Conservation (phyloP, 176 grass and related monocot species). For the Saccharum spontaneum region DNA sequence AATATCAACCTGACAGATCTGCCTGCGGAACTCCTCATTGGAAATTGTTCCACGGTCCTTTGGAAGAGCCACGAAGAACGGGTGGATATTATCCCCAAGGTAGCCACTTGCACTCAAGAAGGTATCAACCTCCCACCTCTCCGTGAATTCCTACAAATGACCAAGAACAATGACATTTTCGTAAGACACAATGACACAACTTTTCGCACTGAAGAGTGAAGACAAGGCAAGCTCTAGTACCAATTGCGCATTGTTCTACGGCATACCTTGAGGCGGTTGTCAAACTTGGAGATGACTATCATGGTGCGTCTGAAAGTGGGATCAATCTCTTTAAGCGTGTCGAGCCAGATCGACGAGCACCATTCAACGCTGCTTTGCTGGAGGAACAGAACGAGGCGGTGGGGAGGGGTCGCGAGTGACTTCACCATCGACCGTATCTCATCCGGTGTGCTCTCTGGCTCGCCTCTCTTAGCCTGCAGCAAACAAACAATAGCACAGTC, state of each 20-base stretch:
- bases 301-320: conserved; percentile 87
- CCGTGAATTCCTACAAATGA: conserved; percentile 83
- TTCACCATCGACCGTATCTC: conserved; percentile 96
- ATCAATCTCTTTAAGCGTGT: conserved; percentile 88
- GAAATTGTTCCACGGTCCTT: conserved; percentile 92
- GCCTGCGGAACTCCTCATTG: conserved; percentile 87
- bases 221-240: background rate
- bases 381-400: conserved; percentile 94
- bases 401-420: conserved; percentile 75
- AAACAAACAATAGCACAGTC: conserved; percentile 24
- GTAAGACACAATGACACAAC: background rate
- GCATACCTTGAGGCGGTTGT: conserved; percentile 94
- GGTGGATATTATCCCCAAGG: conserved; percentile 89
- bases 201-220: background rate
- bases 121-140: conserved; percentile 89
- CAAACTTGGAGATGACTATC: conserved; percentile 93
- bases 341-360: conserved; percentile 95
- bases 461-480: conserved; percentile 89
- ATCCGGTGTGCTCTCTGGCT: conserved; percentile 82
- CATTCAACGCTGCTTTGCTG: conserved; percentile 99
- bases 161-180: conserved; percentile 11
- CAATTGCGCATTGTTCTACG: background rate
- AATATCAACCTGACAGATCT: conserved; percentile 87
- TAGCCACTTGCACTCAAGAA: conserved; percentile 90
- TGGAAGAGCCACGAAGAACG: conserved; percentile 94